Evolutionary conservation across 176 grass and related monocot species (phyloP).

Genomic region (Tillandsia fasciculata): DNA sequence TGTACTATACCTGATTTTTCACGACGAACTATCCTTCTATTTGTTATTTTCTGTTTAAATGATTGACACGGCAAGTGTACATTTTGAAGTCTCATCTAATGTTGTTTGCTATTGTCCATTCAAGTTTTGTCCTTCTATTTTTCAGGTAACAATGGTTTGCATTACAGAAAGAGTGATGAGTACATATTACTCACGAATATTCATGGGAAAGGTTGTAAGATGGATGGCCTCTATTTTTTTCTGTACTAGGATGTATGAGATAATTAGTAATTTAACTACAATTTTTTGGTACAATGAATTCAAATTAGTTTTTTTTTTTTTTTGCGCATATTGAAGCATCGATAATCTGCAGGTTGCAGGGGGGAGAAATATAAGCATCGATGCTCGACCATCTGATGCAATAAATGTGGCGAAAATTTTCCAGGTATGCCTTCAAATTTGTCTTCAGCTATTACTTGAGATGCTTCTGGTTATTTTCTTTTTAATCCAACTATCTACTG

Average conservation of each 20-base stretch:
- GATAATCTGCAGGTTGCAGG: not conserved
- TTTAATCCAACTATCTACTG: too few species aligned
- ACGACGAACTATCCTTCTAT: too few species aligned
- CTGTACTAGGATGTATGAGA: too few species aligned
- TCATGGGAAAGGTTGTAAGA: conserved; percentile 8
- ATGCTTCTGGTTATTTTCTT: too few species aligned
- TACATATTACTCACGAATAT: conserved; percentile 5
- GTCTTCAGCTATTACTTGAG: not conserved
- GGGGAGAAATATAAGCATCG: not conserved
- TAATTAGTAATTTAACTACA: too few species aligned
- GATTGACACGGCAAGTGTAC: not conserved
- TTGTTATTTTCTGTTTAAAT: too few species aligned
- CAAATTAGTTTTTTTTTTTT: not conserved
- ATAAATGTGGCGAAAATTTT: conserved; percentile 3
- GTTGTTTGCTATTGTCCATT: not conserved
- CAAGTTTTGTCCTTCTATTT: not conserved
- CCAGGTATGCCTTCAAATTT: not conserved
- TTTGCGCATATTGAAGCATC: not conserved
- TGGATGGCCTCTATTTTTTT: not conserved
- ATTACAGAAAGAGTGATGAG: conserved; percentile 7
- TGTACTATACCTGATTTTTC: too few species aligned
- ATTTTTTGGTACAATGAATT: too few species aligned
- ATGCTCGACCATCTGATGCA: conserved; percentile 5
- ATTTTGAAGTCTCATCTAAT: not conserved
- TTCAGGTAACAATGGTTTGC: conserved; percentile 9